These are phyloP conservation scores for Neurospora africana DNA, from an alignment of 495 filamentous ascomycete genomes.

Conservation along the genomic window DNA sequence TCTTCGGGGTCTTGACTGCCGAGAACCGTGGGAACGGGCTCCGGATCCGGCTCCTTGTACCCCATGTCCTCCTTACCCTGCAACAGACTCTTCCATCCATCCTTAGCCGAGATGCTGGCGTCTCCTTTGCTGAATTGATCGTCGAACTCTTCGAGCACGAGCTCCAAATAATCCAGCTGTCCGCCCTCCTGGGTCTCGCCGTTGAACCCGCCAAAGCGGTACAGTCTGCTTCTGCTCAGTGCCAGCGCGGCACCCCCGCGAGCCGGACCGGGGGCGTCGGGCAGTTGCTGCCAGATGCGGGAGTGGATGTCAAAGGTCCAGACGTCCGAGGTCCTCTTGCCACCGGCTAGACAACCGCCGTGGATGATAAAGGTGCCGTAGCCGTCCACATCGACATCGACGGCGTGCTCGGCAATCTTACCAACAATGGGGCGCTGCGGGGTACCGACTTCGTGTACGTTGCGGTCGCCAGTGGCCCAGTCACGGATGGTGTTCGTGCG, in stretches of 20 bases:
- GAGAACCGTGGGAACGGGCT: conserved; percentile 12
- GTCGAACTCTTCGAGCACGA: conserved; percentile 33
- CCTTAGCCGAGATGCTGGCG: conserved; percentile 20
- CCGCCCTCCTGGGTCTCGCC: conserved; percentile 55
- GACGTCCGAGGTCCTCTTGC: conserved; percentile 45
- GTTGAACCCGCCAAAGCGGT: conserved; percentile 65
- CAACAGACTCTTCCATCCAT: conserved; percentile 29
- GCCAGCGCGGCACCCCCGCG: conserved; percentile 56
- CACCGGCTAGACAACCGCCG: conserved; percentile 52
- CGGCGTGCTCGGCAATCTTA: conserved; percentile 31
- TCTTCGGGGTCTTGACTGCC: conserved; percentile 4
- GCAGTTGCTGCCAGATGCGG: conserved; percentile 50
- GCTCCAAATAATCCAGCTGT: conserved; percentile 49
- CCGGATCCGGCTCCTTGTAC: conserved; percentile 15
- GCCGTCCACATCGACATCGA: conserved; percentile 36
- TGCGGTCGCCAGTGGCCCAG: conserved; percentile 33
- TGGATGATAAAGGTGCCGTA: conserved; percentile 58
- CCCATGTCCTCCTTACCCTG: conserved; percentile 16
- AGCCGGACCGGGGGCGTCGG: conserved; percentile 47
- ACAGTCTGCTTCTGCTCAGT: conserved; percentile 45
- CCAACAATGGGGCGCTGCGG: conserved; percentile 40
- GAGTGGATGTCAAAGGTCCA: conserved; percentile 59
- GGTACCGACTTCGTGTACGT: conserved; percentile 28
- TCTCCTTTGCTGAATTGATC: conserved; percentile 36
- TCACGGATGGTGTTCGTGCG: conserved; percentile 27